Conservation (phyloP, 2,329 filamentous ascomycete genomes). For the Phaeosphaeriaceae sp. region DNA sequence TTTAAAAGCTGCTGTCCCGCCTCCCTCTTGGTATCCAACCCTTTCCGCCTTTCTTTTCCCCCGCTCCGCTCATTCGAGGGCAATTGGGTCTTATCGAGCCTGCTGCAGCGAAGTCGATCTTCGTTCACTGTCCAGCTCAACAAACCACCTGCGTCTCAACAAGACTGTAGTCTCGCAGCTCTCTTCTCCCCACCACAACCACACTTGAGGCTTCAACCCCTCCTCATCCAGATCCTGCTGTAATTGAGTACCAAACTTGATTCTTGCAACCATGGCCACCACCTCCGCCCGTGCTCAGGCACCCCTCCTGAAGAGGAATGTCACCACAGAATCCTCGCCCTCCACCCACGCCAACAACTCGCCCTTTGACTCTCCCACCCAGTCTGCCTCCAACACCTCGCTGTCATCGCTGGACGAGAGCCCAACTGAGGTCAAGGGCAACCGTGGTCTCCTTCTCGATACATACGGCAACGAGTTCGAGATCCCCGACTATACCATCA, state of each 20-base stretch:
- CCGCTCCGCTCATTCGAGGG: conserved; percentile 4
- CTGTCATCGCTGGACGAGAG: conserved; percentile 82
- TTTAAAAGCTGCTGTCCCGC: conserved; percentile 31
- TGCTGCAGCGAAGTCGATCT: conserved; percentile 6
- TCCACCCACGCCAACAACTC: conserved; percentile 62
- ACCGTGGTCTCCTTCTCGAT: conserved; percentile 74
- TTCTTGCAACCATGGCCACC: conserved; percentile 46
- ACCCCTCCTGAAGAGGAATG: conserved; percentile 52
- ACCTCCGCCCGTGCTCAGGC: conserved; percentile 64
- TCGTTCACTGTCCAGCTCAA: conserved; percentile 16
- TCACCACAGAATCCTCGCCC: conserved; percentile 59
- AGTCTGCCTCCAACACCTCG: conserved; percentile 83
- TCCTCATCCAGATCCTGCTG: neutral
- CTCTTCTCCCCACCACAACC: conserved; percentile 7
- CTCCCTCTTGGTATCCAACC: conserved; percentile 7
- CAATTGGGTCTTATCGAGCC: conserved; percentile 1
- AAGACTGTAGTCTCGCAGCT: conserved; percentile 20
- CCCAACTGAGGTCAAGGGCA: conserved; percentile 54
- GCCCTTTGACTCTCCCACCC: conserved; percentile 65
- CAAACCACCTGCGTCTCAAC: conserved; percentile 33
- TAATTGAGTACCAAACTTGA: neutral
- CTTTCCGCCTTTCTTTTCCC: conserved; percentile 9
- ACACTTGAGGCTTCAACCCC: neutral
- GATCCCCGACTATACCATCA: conserved; percentile 95
- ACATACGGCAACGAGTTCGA: conserved; percentile 95